Evolutionary conservation across 2,329 filamentous ascomycete species (phyloP), one percentile per base, ranked within the genome.

Genomic region (Nemania sp.): DNA sequence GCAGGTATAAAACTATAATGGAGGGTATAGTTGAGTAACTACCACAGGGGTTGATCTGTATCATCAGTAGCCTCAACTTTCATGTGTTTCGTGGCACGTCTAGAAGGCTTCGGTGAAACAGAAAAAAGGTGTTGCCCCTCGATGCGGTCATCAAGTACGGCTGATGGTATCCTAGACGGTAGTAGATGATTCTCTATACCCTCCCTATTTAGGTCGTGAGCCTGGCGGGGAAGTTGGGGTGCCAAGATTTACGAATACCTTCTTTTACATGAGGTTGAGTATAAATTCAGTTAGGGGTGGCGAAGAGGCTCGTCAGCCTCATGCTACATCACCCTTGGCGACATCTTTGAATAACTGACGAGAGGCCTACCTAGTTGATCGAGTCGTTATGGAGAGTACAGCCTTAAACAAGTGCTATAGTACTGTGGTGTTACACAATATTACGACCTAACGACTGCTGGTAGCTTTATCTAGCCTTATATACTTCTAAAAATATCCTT

Each of bases 31-130:
- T n/a, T n/a, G 11, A 32, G 32, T 26, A 53, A n/a, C 41, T 35
- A 27, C n/a, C 32, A 18, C 18, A 22, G 52, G 52, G 22, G 1
- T 8, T 5, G 20, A 27, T 58, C 26, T 52, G 57, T 53, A 85
- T 73, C 81, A 83, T 77, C 81, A 74, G 56, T 52, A 32, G 41
- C 35, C 57, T 7, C 29, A 87, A 85, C 63, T 87, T 84, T 18
- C 38, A 41, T 13, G 18, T 8, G 41, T 45, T 18, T 45, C n/a
- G 41, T n/a, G 18, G 41, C 18, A 20, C 18, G 68, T 86, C n/a
- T 51, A 54, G 32, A 52, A 38, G 26, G 84, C 82, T 69, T 84
- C 84, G 59, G 88, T 86, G 68, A 89, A 90, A 80, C 93, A 88
- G 88, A 88, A 27, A 29, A 51, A 62, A 32, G 3, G 18, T n/a